These are phyloP conservation scores for Hypoxylon sp. DNA, from an alignment of 2,329 filamentous ascomycete species.

Conservation along the genomic window DNA sequence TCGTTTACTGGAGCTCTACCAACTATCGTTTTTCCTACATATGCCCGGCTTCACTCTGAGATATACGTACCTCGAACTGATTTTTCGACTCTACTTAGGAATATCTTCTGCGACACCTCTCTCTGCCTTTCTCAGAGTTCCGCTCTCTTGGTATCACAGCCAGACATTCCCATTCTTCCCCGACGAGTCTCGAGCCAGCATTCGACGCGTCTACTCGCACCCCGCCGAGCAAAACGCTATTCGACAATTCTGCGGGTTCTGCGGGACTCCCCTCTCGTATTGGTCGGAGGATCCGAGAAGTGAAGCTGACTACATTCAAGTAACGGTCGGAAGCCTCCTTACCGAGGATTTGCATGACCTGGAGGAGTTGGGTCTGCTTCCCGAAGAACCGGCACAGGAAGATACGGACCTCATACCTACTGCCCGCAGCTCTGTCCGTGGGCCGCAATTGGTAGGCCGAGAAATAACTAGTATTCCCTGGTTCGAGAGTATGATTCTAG, in stretches of 20 bases:
- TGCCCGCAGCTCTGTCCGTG: conserved; percentile 44
- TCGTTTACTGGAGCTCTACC: conserved; percentile 36
- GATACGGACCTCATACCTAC: conserved; percentile 40
- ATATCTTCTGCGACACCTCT: conserved; percentile 75
- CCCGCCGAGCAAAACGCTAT: conserved; percentile 65
- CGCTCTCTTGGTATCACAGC: conserved; percentile 80
- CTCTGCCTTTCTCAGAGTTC: conserved; percentile 83
- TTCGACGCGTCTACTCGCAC: conserved; percentile 72
- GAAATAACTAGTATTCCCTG: conserved; percentile 80
- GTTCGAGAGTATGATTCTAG: conserved; percentile 83
- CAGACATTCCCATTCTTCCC: conserved; percentile 77
- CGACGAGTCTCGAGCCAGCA: conserved; percentile 75
- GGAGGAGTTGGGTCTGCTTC: conserved; percentile 78
- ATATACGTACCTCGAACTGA: conserved; percentile 9
- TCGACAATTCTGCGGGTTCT: conserved; percentile 89
- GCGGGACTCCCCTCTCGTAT: conserved; percentile 83
- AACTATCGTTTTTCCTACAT: not conserved
- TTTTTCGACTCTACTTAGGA: conserved; percentile 51
- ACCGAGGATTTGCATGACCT: conserved; percentile 75
- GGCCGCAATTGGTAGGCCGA: conserved; percentile 51
- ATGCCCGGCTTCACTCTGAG: not conserved
- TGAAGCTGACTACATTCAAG: conserved; percentile 80
- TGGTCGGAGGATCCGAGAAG: conserved; percentile 78
- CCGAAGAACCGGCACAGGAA: conserved; percentile 50
- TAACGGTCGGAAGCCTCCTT: conserved; percentile 80